Evolutionary conservation across 1,284 basidiomycete genomes (phyloP).

Genomic region (Papiliotrema laurentii): DNA sequence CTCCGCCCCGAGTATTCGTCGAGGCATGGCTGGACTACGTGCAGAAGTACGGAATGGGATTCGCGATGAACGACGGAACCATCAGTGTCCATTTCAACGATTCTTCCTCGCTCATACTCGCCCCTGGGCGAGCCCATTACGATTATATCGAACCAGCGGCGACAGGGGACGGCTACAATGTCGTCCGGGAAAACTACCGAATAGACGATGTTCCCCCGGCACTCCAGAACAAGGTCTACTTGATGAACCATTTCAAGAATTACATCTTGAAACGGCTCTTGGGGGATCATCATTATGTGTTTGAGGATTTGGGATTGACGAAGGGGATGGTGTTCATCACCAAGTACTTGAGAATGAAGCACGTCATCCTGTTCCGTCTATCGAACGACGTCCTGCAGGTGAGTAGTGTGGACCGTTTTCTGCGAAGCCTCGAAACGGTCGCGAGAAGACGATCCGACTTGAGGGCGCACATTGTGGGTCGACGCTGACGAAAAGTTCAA

Average conservation of each 20-base stretch:
- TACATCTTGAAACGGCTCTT: conserved; percentile 87
- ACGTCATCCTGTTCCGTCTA: conserved; percentile 93
- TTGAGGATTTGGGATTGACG: conserved; percentile 61
- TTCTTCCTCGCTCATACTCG: conserved; percentile 76
- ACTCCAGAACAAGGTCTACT: conserved; percentile 78
- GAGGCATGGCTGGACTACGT: conserved; percentile 98
- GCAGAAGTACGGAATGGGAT: conserved; percentile 98
- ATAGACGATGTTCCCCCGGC: conserved; percentile 50
- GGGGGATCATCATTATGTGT: conserved; percentile 75
- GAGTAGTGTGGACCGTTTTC: conserved; percentile 18
- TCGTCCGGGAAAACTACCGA: conserved; percentile 40
- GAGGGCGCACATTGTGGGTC: background rate
- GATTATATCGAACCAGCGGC: conserved; percentile 61
- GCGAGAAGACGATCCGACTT: background rate
- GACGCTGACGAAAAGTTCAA: conserved; percentile 67
- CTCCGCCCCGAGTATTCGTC: conserved; percentile 79
- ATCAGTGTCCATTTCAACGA: conserved; percentile 97
- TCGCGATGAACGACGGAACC: conserved; percentile 89
- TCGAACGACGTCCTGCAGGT: conserved; percentile 91
- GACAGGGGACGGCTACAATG: conserved; percentile 21
- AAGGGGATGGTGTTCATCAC: conserved; percentile 91
- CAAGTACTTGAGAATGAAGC: conserved; percentile 92
- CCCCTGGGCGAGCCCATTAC: conserved; percentile 76
- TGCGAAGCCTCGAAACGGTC: background rate
- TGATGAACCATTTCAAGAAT: conserved; percentile 84